These are phyloP conservation scores for Trypanosomatidae sp. DNA, from an alignment of 208 protist species.

Conservation along the genomic window DNA sequence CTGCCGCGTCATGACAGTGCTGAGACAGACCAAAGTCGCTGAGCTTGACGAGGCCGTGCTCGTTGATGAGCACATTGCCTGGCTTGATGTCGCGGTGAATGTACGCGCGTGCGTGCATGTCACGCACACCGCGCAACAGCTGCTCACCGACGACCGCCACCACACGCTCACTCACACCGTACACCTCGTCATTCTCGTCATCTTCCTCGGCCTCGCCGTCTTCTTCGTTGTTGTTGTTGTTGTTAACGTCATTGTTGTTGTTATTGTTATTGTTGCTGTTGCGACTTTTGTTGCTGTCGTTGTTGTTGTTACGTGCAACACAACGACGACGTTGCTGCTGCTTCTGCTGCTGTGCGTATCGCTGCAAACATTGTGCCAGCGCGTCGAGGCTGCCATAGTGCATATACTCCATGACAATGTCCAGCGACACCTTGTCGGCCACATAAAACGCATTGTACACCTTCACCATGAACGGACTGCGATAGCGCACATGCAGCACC, in stretches of 20 bases:
- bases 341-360: constrained; percentile 18
- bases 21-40: constrained; percentile 93
- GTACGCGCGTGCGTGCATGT: constrained; percentile 76
- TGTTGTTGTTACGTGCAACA: too few relatives aligned
- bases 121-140: constrained; percentile 58
- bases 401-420: constrained; percentile 89
- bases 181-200: constrained; percentile 20
- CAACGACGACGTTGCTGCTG: too few relatives aligned
- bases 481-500: constrained; percentile 76
- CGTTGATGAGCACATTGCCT: constrained; percentile 71
- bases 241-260: constrained; percentile 1
- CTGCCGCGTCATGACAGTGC: constrained; percentile 15
- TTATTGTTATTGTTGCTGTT: constrained; percentile 1
- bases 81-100: constrained; percentile 90
- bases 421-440: constrained; percentile 31
- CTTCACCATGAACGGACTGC: constrained; percentile 83
- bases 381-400: constrained; percentile 68
- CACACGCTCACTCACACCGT: constrained; percentile 57
- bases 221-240: constrained; percentile 1
- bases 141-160: constrained; percentile 77
- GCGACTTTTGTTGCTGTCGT: not conserved
- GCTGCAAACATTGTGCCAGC: constrained; percentile 22
- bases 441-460: constrained; percentile 82
- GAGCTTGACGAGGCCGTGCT: constrained; percentile 72
- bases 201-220: constrained; percentile 9